Conservation (phyloP, 2,329 filamentous ascomycete species). For the Trichoderma arundinaceum region DNA sequence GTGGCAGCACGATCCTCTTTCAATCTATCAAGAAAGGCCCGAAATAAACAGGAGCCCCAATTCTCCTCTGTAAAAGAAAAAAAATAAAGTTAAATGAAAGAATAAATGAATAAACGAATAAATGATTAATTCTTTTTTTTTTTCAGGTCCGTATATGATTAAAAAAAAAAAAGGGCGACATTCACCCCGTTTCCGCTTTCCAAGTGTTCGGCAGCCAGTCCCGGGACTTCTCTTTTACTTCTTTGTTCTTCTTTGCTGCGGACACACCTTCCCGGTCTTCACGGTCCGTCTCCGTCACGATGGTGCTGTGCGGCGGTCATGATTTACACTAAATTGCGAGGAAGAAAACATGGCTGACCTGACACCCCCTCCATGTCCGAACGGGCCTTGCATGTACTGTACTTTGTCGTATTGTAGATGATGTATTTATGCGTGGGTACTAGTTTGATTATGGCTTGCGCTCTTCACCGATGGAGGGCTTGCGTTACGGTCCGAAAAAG, state of each 20-base stretch:
- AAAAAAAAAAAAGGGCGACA: neutral
- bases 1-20: too few relatives aligned
- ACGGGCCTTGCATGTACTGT: neutral
- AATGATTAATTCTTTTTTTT: too few relatives aligned
- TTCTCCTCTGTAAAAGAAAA: too few relatives aligned
- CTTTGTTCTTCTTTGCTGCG: neutral
- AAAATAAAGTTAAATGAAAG: neutral
- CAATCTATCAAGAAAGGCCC: neutral
- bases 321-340: neutral
- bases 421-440: constrained; percentile 5
- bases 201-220: neutral
- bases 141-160: too few relatives aligned
- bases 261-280: constrained; percentile 4
- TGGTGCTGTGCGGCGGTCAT: too few relatives aligned
- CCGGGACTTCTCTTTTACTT: neutral
- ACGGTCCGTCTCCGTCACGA: too few relatives aligned
- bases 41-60: neutral
- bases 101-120: neutral
- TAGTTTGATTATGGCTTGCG: constrained; percentile 10
- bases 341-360: neutral
- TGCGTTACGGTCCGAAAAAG: constrained; percentile 16
- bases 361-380: neutral
- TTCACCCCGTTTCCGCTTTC: neutral
- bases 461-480: neutral
- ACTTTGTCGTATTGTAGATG: constrained; percentile 1